phyloP scores from a whole-genome alignment of 371 early-diverging fungal species.

The Mucor mucedo region DNA sequence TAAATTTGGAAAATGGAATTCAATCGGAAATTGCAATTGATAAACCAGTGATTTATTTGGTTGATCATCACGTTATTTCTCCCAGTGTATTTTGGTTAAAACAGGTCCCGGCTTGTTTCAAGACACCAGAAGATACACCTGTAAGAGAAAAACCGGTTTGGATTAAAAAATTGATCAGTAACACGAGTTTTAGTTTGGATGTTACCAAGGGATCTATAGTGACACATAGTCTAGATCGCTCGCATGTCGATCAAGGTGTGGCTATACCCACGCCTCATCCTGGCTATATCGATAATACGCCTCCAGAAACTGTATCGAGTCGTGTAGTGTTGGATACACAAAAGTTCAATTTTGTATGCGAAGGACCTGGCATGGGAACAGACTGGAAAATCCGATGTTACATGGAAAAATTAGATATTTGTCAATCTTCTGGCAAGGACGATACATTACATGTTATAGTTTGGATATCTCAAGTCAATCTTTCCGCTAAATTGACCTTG shows the following conservation, averaged over 20 bases:
- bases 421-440: constrained; percentile 11
- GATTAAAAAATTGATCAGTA: not conserved
- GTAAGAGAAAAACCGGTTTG: not conserved
- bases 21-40: constrained; percentile 20
- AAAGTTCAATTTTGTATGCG: constrained; percentile 14
- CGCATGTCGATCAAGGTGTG: not conserved
- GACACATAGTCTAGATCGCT: not conserved
- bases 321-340: constrained; percentile 6
- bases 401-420: constrained; percentile 13
- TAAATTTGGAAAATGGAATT: not conserved
- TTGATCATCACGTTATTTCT: not conserved
- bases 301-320: not conserved
- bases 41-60: constrained; percentile 13
- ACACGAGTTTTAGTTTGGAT: constrained; percentile 18
- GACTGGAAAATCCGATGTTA: constrained; percentile 10
- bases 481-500: not conserved
- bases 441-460: constrained; percentile 11
- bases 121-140: too few species aligned
- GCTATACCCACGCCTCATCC: not conserved
- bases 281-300: constrained; percentile 25
- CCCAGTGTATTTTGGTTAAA: constrained; percentile 15
- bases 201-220: constrained; percentile 15
- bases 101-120: not conserved
- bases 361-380: not conserved
- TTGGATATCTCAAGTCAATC: constrained; percentile 22